Evolutionary conservation across 202 grass and related monocot genomes (phyloP).

Genomic region (Schoenoplectus tabernaemontani): DNA sequence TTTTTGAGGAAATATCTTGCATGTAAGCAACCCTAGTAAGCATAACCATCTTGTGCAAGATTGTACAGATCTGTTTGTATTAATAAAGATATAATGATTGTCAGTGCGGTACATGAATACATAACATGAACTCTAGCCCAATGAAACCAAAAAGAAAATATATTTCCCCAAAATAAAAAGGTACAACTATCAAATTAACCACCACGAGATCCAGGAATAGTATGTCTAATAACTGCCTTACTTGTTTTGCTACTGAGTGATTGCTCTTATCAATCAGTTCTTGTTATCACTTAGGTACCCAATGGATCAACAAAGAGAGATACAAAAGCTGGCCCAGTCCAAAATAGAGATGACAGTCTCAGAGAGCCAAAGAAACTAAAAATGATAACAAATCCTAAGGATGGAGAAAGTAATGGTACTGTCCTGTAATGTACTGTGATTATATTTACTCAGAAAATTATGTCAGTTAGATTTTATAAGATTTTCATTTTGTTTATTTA

Average conservation of each 20-base stretch:
- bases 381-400: constrained; percentile 7
- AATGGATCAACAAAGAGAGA: constrained; percentile 34
- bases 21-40: not conserved
- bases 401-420: not conserved
- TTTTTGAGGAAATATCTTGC: not conserved
- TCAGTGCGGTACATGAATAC: not conserved
- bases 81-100: not conserved
- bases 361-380: constrained; percentile 70
- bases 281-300: constrained; percentile 37
- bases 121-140: not conserved
- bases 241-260: not conserved
- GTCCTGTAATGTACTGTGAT: not conserved
- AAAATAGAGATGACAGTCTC: constrained; percentile 19
- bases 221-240: not conserved
- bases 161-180: not conserved
- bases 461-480: not conserved
- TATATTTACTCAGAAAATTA: not conserved
- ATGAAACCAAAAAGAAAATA: not conserved
- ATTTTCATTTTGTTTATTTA: constrained; percentile 3
- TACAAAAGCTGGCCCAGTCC: constrained; percentile 29
- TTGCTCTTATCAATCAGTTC: not conserved
- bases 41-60: not conserved
- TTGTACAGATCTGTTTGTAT: not conserved
- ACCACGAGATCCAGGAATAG: not conserved
- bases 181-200: not conserved